Base-by-base conservation (phyloP, 306 rosid species). In the Trichosanthes cucumerina region DNA sequence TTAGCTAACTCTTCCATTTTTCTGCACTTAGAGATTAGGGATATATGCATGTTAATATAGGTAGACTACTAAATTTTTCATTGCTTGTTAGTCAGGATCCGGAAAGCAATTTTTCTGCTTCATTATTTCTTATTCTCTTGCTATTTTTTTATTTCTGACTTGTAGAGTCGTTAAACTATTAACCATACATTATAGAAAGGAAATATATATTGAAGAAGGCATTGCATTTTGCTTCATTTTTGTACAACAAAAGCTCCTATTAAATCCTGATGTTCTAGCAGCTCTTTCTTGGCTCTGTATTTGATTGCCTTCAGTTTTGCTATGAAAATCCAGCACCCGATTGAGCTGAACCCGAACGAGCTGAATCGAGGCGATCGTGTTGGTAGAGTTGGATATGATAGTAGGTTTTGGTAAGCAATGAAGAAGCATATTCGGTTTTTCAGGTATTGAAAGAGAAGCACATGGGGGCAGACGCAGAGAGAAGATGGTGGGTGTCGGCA, bases 1-100 rank as follows among this genome's bases (percentile, higher is more conserved):
- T 59, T 39, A 39, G 63, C 84, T 86, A 53, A 81, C 82, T 78
- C 52, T 5, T 50, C 54, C 41, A 53, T 50, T 50, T 74, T 33
- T 74, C 21, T 26, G 62, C 26, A 50, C 24, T 26, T 71, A 43
- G 57, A 46, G 39, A 44, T 50, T 50, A 52, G 78, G 47, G 28
- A 52, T 52, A 49, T 18, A 18, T 74, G 46, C 60, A 47, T 72
- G 77, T 72, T 33, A 18, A 74, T 74, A 74, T 16, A 18, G 31
- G 39, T 31, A 33, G 44, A 73, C 60, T 47, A 33, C 44, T 73
- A 9, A 1, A 9, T 9, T 28, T 49, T 73, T 46, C 9, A 33
- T 8, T 65, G 13, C 28, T 38, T 65, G 71, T 33, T 15, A 62
- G 69, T 62, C 10, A 26, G 69, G 69, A 70, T 66, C 33, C 1